These are phyloP conservation scores for Globisporangium uncinulatum DNA, from an alignment of 352 stramenopile species.

Conservation along the genomic window DNA sequence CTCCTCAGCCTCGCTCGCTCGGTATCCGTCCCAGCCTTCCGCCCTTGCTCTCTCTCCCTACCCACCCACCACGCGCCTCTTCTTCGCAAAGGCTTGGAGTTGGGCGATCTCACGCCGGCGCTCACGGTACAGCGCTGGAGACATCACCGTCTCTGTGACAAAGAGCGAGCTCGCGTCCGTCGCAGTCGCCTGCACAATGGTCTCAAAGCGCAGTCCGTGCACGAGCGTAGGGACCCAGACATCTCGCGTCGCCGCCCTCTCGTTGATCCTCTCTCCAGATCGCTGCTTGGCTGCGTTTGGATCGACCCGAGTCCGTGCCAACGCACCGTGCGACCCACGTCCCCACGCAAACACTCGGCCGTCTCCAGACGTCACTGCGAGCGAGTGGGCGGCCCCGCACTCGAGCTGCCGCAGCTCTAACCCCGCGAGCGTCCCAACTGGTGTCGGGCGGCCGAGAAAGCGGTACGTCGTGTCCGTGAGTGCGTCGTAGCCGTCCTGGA, in stretches of 20 bases:
- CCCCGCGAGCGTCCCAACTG: slow-evolving; percentile 36
- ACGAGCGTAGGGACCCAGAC: slow-evolving; percentile 39
- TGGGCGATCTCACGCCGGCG: slow-evolving; percentile 43
- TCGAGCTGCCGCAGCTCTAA: slow-evolving; percentile 42
- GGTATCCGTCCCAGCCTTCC: too few species aligned
- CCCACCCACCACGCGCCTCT: slow-evolving; percentile 10
- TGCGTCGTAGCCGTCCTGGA: slow-evolving; percentile 63
- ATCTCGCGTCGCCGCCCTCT: slow-evolving; percentile 12
- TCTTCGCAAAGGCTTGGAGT: slow-evolving; percentile 23
- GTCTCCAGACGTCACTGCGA: slow-evolving; percentile 35
- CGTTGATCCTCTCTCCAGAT: slow-evolving; percentile 4
- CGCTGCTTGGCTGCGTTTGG: not conserved
- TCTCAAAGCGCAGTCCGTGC: slow-evolving; percentile 41
- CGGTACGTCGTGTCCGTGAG: slow-evolving; percentile 62
- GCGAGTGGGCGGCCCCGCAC: slow-evolving; percentile 42
- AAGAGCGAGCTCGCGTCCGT: slow-evolving; percentile 58
- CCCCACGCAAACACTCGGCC: slow-evolving; percentile 64
- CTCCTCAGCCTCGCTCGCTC: slow-evolving; percentile 10
- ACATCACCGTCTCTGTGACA: slow-evolving; percentile 36
- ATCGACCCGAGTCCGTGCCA: slow-evolving; percentile 20
- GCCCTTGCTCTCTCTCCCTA: not conserved
- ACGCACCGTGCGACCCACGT: slow-evolving; percentile 35
- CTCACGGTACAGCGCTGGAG: slow-evolving; percentile 28
- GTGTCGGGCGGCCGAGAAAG: slow-evolving; percentile 36
- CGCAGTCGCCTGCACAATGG: slow-evolving; percentile 36